Percentiles rank a stretch among this genome's conserved stretches.
Conservation (phyloP, 1,139 yeast genomes). For the Keqinozyma sinolaborantium region DNA sequence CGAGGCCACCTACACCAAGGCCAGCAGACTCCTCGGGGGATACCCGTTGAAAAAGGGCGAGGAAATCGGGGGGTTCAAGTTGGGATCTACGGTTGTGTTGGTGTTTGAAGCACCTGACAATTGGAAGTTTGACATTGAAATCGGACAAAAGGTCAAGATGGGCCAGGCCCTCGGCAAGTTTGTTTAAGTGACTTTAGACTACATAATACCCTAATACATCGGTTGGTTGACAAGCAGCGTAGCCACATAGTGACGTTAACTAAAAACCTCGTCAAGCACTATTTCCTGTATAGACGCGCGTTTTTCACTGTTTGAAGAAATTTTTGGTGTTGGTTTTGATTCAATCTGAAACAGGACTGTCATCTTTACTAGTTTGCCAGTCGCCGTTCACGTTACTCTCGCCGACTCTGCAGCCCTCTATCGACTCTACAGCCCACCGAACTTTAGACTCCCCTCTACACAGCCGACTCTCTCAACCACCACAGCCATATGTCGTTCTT, state of each 20-base stretch:
- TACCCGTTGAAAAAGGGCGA: constrained; percentile 87
- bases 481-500: constrained; percentile 35
- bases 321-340: neutral
- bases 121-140: constrained; percentile 66
- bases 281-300: too few species aligned
- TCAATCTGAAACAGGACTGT: too few species aligned
- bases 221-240: too few species aligned
- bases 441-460: too few species aligned
- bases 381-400: too few species aligned
- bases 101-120: constrained; percentile 91
- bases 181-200: constrained; percentile 6
- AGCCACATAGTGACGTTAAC: too few species aligned
- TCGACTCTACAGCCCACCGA: too few species aligned
- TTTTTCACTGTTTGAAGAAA: too few species aligned
- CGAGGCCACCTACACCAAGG: constrained; percentile 88
- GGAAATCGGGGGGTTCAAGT: constrained; percentile 95
- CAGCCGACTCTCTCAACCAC: neutral
- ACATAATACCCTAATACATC: neutral
- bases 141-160: constrained; percentile 77
- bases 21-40: constrained; percentile 80
- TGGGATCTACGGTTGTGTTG: constrained; percentile 93
- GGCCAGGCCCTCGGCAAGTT: constrained; percentile 77
- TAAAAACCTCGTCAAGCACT: too few species aligned
- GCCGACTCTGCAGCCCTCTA: too few species aligned
- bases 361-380: too few species aligned